Evolutionary conservation across 2,329 filamentous ascomycete genomes (phyloP).

Genomic region (Cladophialophora immunda): DNA sequence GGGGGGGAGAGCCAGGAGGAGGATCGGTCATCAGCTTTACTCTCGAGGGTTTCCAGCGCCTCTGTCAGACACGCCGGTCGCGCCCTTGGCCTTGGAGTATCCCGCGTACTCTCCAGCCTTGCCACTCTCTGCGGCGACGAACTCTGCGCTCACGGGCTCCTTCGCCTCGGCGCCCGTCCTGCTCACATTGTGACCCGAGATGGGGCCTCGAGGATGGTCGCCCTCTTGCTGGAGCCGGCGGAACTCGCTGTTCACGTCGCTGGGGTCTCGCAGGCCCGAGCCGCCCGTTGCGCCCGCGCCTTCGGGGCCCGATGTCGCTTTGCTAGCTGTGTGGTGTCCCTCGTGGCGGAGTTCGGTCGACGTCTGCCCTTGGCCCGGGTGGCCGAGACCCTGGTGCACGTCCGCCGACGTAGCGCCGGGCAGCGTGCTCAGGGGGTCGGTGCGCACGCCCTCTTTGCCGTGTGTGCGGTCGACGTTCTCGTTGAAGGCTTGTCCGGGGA

Average conservation of each 20-base stretch:
- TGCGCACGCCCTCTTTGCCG: conserved; percentile 53
- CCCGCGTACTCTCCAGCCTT: conserved; percentile 15
- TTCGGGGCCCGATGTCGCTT: conserved; percentile 53
- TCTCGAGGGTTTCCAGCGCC: conserved; percentile 22
- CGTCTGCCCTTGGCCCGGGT: conserved; percentile 61
- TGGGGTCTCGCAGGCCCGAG: conserved; percentile 23
- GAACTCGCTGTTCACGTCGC: conserved; percentile 32
- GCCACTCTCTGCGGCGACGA: conserved; percentile 28
- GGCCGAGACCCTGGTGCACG: conserved; percentile 63
- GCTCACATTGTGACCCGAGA: conserved; percentile 31
- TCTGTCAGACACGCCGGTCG: conserved; percentile 24
- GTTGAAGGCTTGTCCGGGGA: conserved; percentile 53
- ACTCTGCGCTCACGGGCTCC: conserved; percentile 25
- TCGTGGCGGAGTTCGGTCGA: conserved; percentile 58
- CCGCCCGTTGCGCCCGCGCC: conserved; percentile 49
- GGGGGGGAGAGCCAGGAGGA: too few relatives aligned
- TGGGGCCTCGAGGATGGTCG: conserved; percentile 26
- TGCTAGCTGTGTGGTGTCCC: conserved; percentile 53
- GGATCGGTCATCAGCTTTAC: background rate
- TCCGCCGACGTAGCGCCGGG: conserved; percentile 62
- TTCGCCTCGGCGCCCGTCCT: conserved; percentile 32
- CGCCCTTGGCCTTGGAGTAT: conserved; percentile 10
- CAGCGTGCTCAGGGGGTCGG: conserved; percentile 57
- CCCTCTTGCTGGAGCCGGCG: conserved; percentile 28
- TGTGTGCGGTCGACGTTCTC: conserved; percentile 48